These are phyloP conservation scores for Uronychia setigera DNA, from an alignment of 73 alveolate genomes.

Conservation along the genomic window DNA sequence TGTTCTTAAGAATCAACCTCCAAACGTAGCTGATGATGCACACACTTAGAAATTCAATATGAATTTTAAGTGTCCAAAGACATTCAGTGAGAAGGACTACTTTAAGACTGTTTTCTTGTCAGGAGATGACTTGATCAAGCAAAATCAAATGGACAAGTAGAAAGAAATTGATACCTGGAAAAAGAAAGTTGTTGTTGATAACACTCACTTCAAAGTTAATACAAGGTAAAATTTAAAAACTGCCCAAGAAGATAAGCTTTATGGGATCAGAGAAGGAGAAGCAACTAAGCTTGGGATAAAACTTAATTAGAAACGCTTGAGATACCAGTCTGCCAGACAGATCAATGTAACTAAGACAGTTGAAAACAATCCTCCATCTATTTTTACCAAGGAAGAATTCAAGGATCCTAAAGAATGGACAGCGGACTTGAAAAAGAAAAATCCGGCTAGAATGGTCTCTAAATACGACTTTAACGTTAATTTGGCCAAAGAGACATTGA, in stretches of 20 bases:
- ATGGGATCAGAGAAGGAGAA: constrained; percentile 53
- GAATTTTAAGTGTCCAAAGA: constrained; percentile 35
- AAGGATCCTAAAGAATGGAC: constrained; percentile 18
- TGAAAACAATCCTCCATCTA: constrained; percentile 51
- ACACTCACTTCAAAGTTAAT: constrained; percentile 64
- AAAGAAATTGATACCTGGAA: constrained; percentile 63
- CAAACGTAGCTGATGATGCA: constrained; percentile 18
- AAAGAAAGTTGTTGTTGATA: constrained; percentile 52
- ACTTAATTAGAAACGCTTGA: constrained; percentile 20
- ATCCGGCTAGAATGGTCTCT: neutral
- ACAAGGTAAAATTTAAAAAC: constrained; percentile 22
- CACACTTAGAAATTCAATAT: constrained; percentile 2
- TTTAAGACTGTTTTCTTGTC: constrained; percentile 65
- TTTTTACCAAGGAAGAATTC: constrained; percentile 13
- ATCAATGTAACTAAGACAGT: constrained; percentile 28
- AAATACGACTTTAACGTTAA: neutral
- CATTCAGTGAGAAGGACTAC: constrained; percentile 53
- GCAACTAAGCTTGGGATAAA: constrained; percentile 55
- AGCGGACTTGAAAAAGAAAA: neutral
- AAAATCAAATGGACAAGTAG: constrained; percentile 21
- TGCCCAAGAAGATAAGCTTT: constrained; percentile 37
- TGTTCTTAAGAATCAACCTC: constrained; percentile 25
- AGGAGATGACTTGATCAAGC: constrained; percentile 70
- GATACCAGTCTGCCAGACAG: constrained; percentile 26
- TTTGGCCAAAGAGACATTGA: neutral